These are phyloP conservation scores for Phytophthora foliorum DNA, from an alignment of 352 stramenopile species.

Conservation along the genomic window DNA sequence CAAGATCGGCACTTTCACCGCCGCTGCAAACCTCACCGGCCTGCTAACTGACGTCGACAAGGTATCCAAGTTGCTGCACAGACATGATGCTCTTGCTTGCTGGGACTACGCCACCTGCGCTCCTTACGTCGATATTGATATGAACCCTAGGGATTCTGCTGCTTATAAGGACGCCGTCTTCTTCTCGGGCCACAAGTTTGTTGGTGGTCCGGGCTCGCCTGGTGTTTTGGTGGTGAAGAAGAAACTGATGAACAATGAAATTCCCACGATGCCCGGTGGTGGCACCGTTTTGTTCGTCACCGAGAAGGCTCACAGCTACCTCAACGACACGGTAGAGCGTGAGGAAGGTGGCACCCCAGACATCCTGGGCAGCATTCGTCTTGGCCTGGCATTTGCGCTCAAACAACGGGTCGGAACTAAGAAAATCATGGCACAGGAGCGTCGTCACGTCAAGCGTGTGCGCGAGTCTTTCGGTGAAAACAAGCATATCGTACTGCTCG, in stretches of 20 bases:
- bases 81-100: constrained; percentile 91
- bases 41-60: constrained; percentile 90
- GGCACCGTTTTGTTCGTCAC: constrained; percentile 72
- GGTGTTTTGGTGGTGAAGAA: constrained; percentile 98
- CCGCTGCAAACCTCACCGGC: constrained; percentile 96
- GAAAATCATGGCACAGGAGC: constrained; percentile 68
- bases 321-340: constrained; percentile 80
- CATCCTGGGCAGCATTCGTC: constrained; percentile 94
- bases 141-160: constrained; percentile 90
- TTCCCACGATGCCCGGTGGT: constrained; percentile 65
- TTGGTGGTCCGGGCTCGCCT: constrained; percentile 93
- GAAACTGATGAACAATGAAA: constrained; percentile 66
- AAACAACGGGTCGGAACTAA: constrained; percentile 79
- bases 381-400: constrained; percentile 94
- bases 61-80: constrained; percentile 92
- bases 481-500: constrained; percentile 89
- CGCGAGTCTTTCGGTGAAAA: constrained; percentile 54
- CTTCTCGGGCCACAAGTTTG: constrained; percentile 97
- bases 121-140: constrained; percentile 95
- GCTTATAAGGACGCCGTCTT: constrained; percentile 95
- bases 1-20: constrained; percentile 93
- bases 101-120: constrained; percentile 97
- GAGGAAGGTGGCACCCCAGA: constrained; percentile 98
- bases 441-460: constrained; percentile 47
- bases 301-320: constrained; percentile 66